A percentile compares a stretch with the other conserved stretches of the same genome.
Evolutionary conservation across 2,329 filamentous ascomycete genomes (phyloP).

Genomic region (Metarhizium guizhouense): DNA sequence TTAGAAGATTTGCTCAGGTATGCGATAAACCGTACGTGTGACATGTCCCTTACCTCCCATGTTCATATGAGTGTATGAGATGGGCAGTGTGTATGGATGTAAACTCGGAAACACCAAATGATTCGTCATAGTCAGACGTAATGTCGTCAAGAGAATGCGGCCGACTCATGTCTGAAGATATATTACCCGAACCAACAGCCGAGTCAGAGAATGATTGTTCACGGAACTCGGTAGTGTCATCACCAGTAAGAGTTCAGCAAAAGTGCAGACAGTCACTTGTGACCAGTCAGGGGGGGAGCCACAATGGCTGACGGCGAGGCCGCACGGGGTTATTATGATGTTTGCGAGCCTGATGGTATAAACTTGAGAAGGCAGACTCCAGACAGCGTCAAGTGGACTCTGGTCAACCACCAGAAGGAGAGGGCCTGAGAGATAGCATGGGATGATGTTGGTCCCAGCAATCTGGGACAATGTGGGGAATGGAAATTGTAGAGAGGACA

Average conservation of each 20-base stretch:
- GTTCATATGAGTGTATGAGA: conserved; percentile 19
- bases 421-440: conserved; percentile 5
- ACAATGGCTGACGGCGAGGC: background rate
- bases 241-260: background rate
- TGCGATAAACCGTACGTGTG: no score
- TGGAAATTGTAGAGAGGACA: background rate
- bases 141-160: conserved; percentile 16
- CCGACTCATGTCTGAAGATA: conserved; percentile 13
- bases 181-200: background rate
- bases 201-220: background rate
- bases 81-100: conserved; percentile 27
- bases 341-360: background rate
- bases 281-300: background rate
- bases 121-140: conserved; percentile 32
- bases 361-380: background rate
- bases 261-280: background rate
- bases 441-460: conserved; percentile 1
- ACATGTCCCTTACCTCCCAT: conserved; percentile 23
- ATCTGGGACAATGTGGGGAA: conserved; percentile 1
- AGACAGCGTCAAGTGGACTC: background rate
- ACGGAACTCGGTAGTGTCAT: background rate
- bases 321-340: background rate
- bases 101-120: conserved; percentile 28
- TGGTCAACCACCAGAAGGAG: background rate
- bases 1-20: background rate